Evolutionary conservation across 164 flowering plant genomes (phyloP), one percentile per base, ranked within the genome.

Genomic region (Chloranthus sessilifolius): DNA sequence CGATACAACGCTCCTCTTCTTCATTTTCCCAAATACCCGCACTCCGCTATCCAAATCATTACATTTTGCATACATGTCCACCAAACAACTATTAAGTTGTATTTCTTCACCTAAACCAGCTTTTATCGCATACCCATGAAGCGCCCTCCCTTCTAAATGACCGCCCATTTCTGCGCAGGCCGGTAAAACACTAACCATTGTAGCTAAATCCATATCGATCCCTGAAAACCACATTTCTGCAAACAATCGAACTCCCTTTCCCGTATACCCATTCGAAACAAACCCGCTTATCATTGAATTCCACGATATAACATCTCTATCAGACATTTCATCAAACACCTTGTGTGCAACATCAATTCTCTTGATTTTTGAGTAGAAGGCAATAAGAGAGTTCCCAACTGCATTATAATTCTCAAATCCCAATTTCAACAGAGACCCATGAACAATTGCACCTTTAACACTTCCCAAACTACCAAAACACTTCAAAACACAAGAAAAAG

Each of bases 1-100:
- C 7, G 92, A 71, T 8, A 77, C 86, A 47, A 72, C 66, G 52
- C 50, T 75, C 58, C 55, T 71, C 12, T 67, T 59, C 25, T 21
- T 53, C 81, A 79, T 75, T 25, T 38, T 66, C 36, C 55, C 64
- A 56, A 83, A 80, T 53, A 77, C 69, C 30, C 12, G 55, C 16
- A 58, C 21, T 0, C 75, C 72, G 56, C 47, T 19, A 36, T 55
- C 52, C 55, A 75, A 40, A 47, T 71, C 68, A 1, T 74, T 77
- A 58, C 83, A 78, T 58, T 81, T 78, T 7, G 83, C 59, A 50
- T 83, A 83, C 76, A 73, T 77, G 67, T 76, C 83, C 38, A 83
- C 37, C 29, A 80, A 58, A 42, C 71, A 63, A 61, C 78, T 83
- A 9, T 37, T n/a, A 20, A 76, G 41, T 15, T 34, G 64, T 22